phyloP scores from a whole-genome alignment of 345 rosid species.

The Pugionium dolabratum region DNA sequence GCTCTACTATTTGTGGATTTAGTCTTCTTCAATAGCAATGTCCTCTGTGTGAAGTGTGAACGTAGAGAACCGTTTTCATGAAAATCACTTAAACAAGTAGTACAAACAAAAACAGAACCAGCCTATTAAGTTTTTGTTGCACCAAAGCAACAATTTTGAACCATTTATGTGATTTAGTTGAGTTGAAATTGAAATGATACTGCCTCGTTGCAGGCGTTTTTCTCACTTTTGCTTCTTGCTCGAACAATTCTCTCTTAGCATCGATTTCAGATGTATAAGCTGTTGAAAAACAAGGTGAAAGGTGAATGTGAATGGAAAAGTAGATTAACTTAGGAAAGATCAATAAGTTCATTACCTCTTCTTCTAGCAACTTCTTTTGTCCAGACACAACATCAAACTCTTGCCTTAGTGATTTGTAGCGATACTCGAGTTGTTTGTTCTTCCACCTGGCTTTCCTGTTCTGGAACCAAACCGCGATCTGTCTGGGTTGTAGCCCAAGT shows the following conservation, averaged over 20 bases:
- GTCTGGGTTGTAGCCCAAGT: conserved; percentile 85
- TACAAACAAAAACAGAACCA: not conserved
- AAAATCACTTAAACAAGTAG: not conserved
- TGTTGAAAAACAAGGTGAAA: conserved; percentile 23
- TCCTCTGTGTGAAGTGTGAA: not conserved
- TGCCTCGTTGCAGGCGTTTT: conserved; percentile 4
- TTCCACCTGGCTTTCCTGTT: conserved; percentile 91
- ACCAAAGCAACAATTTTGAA: not conserved
- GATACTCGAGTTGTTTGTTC: conserved; percentile 74
- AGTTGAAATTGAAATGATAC: not conserved
- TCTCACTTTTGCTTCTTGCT: conserved; percentile 21
- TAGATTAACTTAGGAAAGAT: not conserved
- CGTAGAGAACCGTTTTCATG: not conserved
- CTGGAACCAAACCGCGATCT: conserved; percentile 93
- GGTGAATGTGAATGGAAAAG: not conserved
- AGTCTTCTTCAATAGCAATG: not conserved
- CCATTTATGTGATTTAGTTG: not conserved
- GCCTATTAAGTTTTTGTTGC: not conserved
- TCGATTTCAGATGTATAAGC: conserved; percentile 30
- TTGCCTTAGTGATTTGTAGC: conserved; percentile 66
- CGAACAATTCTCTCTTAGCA: conserved; percentile 21
- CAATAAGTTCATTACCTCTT: conserved; percentile 55
- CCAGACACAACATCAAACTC: conserved; percentile 59
- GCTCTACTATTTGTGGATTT: not conserved
- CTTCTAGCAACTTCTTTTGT: conserved; percentile 76